Percentiles rank a stretch among this genome's conserved stretches.
phyloP scores from a whole-genome alignment of 1,284 basidiomycete genomes.

The Mycena sp. region DNA sequence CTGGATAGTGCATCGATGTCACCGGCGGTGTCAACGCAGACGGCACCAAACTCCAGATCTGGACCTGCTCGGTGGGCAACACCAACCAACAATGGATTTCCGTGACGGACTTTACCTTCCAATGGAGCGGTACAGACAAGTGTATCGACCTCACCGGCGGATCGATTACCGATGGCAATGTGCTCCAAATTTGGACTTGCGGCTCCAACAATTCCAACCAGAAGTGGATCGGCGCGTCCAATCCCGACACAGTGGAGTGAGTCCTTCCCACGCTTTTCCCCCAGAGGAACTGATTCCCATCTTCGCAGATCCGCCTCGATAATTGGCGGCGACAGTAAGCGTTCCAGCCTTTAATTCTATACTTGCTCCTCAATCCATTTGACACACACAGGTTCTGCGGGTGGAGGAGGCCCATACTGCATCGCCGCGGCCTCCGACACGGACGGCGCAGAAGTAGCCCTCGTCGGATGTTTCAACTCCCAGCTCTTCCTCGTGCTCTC shows the following conservation, averaged over 20 bases:
- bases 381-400: background rate
- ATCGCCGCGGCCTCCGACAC: constrained; percentile 9
- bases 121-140: constrained; percentile 16
- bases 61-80: constrained; percentile 5
- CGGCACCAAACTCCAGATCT: background rate
- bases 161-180: constrained; percentile 9
- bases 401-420: constrained; percentile 4
- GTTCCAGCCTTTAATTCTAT: background rate
- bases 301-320: background rate
- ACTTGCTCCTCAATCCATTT: background rate
- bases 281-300: no score
- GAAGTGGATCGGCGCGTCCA: constrained; percentile 3
- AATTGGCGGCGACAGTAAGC: background rate
- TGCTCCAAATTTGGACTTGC: constrained; percentile 19
- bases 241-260: background rate
- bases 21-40: constrained; percentile 4
- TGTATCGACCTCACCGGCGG: constrained; percentile 21
- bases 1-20: background rate
- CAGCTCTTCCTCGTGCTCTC: no score
- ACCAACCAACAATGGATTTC: constrained; percentile 18
- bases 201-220: background rate
- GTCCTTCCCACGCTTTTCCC: background rate
- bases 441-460: constrained; percentile 11
- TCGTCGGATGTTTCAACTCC: background rate
- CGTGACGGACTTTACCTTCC: constrained; percentile 6